Evolutionary conservation across 176 grass and related monocot species (phyloP).

Genomic region (Elaeis guineensis): DNA sequence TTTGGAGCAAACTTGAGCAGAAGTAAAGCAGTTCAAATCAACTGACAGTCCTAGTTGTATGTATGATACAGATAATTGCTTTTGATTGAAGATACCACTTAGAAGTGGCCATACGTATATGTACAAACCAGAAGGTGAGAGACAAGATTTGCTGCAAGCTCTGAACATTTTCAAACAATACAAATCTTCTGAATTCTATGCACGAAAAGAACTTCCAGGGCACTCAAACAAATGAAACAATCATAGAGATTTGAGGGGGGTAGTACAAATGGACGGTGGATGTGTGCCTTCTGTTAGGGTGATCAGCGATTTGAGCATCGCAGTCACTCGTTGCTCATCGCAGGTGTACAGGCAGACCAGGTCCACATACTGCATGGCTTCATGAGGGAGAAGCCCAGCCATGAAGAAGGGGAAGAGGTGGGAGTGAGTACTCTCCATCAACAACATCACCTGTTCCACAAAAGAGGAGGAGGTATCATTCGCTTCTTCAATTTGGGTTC

Average conservation of each 20-base stretch:
- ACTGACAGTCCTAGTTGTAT: too few species aligned
- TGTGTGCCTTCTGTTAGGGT: conserved; percentile 42
- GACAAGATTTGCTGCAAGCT: too few species aligned
- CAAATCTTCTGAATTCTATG: too few species aligned
- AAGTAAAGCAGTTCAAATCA: too few species aligned
- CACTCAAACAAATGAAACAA: background rate
- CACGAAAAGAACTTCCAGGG: too few species aligned
- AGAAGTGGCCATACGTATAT: too few species aligned
- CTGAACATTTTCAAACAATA: too few species aligned
- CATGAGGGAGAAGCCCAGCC: conserved; percentile 75
- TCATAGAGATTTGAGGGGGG: background rate
- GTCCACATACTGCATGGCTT: conserved; percentile 80
- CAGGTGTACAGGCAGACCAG: conserved; percentile 47
- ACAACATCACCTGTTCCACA: conserved; percentile 37
- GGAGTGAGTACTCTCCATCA: conserved; percentile 79
- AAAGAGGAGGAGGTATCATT: conserved; percentile 46
- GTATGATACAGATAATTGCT: too few species aligned
- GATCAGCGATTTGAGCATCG: conserved; percentile 58
- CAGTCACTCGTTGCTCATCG: conserved; percentile 41
- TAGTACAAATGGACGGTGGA: conserved; percentile 9
- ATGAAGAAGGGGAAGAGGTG: conserved; percentile 89
- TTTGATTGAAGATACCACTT: too few species aligned
- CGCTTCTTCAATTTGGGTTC: conserved; percentile 54
- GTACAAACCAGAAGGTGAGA: too few species aligned
- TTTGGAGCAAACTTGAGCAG: too few species aligned